A percentile compares a stretch with the other conserved stretches of the same genome.
Evolutionary conservation across 2,329 filamentous ascomycete genomes (phyloP).

Genomic region (Calonectria naviculata): DNA sequence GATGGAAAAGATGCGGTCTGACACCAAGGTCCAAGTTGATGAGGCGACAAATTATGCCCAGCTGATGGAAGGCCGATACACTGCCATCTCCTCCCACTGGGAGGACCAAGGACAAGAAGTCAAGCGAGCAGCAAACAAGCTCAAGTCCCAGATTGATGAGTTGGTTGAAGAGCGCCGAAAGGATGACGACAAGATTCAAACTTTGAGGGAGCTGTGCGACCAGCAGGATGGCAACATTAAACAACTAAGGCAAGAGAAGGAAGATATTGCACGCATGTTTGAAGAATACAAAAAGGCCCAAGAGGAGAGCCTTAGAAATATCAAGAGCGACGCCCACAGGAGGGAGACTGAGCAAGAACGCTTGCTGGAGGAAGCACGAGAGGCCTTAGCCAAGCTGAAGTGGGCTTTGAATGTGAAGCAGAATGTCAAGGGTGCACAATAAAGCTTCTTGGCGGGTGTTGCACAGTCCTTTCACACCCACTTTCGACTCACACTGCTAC

Average conservation of each 20-base stretch:
- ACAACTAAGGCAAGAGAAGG: conserved; percentile 69
- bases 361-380: conserved; percentile 67
- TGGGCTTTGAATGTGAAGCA: conserved; percentile 79
- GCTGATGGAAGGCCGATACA: conserved; percentile 78
- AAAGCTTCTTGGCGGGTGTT: conserved; percentile 27
- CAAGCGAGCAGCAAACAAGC: conserved; percentile 59
- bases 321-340: conserved; percentile 66
- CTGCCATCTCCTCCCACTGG: conserved; percentile 73
- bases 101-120: conserved; percentile 74
- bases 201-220: conserved; percentile 75
- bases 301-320: conserved; percentile 67
- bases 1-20: conserved; percentile 70
- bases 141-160: conserved; percentile 64
- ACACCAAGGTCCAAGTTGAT: conserved; percentile 72
- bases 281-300: conserved; percentile 73
- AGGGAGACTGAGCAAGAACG: conserved; percentile 71
- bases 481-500: not conserved
- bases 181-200: conserved; percentile 73
- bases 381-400: conserved; percentile 74
- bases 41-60: conserved; percentile 73
- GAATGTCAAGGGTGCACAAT: conserved; percentile 67
- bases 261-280: conserved; percentile 69
- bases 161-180: conserved; percentile 66
- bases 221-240: conserved; percentile 78
- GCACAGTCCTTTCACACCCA: not conserved